Conservation (phyloP, 1,139 yeast genomes). For the Kodamaea plutei region DNA sequence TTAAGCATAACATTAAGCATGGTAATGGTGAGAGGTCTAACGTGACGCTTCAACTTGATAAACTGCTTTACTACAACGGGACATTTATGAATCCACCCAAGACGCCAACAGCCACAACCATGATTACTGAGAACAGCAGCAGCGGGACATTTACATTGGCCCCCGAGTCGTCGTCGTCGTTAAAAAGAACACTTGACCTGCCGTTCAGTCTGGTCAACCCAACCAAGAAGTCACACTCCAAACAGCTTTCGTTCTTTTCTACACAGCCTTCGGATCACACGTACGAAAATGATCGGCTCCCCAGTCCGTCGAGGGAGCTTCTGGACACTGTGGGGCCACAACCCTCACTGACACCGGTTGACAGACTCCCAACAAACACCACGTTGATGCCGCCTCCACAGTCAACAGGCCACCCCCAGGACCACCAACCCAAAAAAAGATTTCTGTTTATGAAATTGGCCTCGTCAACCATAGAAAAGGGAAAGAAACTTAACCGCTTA, state of each 20-base stretch:
- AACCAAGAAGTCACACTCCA: constrained; percentile 7
- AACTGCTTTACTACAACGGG: too few species aligned
- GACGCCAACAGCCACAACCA: constrained; percentile 3
- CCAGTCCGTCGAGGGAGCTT: constrained; percentile 14
- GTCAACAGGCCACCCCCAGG: not conserved
- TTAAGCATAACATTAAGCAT: too few species aligned
- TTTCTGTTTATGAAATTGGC: constrained; percentile 11
- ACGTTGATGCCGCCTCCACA: not conserved
- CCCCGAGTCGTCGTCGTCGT: constrained; percentile 4
- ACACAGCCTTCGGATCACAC: constrained; percentile 11
- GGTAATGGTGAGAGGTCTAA: too few species aligned
- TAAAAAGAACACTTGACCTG: constrained; percentile 12
- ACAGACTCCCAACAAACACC: not conserved
- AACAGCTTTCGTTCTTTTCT: constrained; percentile 14
- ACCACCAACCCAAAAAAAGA: constrained; percentile 10
- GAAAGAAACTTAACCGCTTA: not conserved
- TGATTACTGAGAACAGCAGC: constrained; percentile 2
- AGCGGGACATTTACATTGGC: constrained; percentile 7
- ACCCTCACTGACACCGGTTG: not conserved
- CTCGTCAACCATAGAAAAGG: not conserved
- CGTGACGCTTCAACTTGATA: too few species aligned
- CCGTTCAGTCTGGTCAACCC: constrained; percentile 5
- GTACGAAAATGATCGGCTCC: constrained; percentile 11
- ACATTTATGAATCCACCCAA: not conserved
- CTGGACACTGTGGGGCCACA: constrained; percentile 1